Base-by-base conservation (phyloP, 169 alveolate genomes). In the Cytauxzoon felis region DNA sequence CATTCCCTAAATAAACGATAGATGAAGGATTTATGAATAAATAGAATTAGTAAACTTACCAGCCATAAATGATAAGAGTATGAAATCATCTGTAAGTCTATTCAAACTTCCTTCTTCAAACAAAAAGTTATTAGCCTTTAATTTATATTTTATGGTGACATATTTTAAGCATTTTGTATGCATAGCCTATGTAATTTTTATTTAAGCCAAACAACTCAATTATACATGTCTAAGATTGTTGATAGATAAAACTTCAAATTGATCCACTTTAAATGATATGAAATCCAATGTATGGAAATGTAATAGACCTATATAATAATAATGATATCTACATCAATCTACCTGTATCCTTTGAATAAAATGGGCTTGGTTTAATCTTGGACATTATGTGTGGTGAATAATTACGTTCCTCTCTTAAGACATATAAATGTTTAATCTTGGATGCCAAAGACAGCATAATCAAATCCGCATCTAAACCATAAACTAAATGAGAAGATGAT, bases 391-490 rank as follows among this genome's bases (percentile, higher is more conserved):
- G 85, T 6, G 85, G 85, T 24, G 85, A 50, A 47, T 53, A 62
- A 49, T 54, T 48, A 34, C 71, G 1, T 43, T 75, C 71, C 36
- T 75, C 85, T 61, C 85, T 24, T 21, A 75, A 53, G 13, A 75
- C 52, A 45, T 64, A 59, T 52, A 62, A 57, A 26, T 75, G 63
- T 18, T 70, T 64, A 33, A 62, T 56, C 19, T 75, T 62, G 11
- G 65, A 40, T 23, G 64, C 62, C 65, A 64, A 51, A 19, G 85
- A 62, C 0, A 75, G 53, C 72, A 75, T 62, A 70, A 75, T 65
- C 16, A 75, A 59, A 42, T 75, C 85, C 5, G 85, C 85, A 47
- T 75, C 85, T 16, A 75, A 40, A 2, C 85, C 85, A 41, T 75
- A 75, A 9, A 75, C 85, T 61, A 75, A 49, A 27, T 62, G 79